Percentiles rank a stretch among this genome's conserved stretches.
These are phyloP conservation scores for Neopestalotiopsis rosae DNA, from an alignment of 2,329 filamentous ascomycete species.

Conservation along the genomic window DNA sequence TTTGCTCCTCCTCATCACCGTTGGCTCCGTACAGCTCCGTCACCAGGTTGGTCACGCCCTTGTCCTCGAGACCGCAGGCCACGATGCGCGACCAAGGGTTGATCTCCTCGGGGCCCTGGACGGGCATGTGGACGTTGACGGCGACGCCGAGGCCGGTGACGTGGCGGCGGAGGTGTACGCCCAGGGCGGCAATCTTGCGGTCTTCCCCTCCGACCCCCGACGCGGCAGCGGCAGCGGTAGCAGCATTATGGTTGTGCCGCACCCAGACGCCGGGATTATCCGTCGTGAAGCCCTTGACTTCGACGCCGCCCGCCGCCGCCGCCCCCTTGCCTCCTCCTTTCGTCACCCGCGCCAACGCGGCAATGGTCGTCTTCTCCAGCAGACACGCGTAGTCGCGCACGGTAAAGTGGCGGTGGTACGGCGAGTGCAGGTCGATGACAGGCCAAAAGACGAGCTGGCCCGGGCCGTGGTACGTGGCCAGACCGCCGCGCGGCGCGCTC, in stretches of 20 bases:
- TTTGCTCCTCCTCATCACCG: not conserved
- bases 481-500: slow-evolving; percentile 80
- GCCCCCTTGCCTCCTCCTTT: too few relatives aligned
- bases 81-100: slow-evolving; percentile 76
- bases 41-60: slow-evolving; percentile 76
- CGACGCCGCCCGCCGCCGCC: slow-evolving; percentile 44
- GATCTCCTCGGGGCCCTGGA: slow-evolving; percentile 37
- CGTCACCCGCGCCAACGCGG: slow-evolving; percentile 53
- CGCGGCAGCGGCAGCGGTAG: not conserved
- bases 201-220: slow-evolving; percentile 32
- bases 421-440: slow-evolving; percentile 76
- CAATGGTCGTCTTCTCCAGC: slow-evolving; percentile 78
- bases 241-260: slow-evolving; percentile 28
- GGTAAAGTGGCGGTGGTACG: slow-evolving; percentile 61
- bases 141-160: slow-evolving; percentile 86
- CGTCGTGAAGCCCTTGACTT: slow-evolving; percentile 66
- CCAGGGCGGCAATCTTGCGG: slow-evolving; percentile 86
- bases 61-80: slow-evolving; percentile 86
- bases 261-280: slow-evolving; percentile 89
- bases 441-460: slow-evolving; percentile 95
- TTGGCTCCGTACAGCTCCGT: slow-evolving; percentile 47
- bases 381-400: slow-evolving; percentile 79
- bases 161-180: slow-evolving; percentile 87
- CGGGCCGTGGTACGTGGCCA: slow-evolving; percentile 94
- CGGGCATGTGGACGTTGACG: slow-evolving; percentile 73